Evolutionary conservation across 495 filamentous ascomycete species (phyloP), one percentile per base, ranked within the genome.

Genomic region (Viridothelium virens): DNA sequence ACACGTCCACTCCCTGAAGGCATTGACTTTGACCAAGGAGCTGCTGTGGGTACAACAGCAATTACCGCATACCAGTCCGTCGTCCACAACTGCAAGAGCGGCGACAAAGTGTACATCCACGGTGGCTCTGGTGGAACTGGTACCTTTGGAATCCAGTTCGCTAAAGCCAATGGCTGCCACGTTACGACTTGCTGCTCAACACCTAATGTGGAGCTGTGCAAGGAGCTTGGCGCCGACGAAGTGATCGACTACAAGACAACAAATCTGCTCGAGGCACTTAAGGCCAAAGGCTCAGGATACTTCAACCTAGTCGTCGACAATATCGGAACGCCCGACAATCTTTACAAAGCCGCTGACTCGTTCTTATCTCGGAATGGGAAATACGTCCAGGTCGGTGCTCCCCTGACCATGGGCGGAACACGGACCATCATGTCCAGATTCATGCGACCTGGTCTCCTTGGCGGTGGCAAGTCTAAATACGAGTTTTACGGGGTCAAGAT

Each of bases 241-340:
- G 79, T 89, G 2, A 78, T 91, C 50, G 87, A 91, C 70, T 91
- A 91, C 70, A 85, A 81, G n/a, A 70, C 75, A 1, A 68, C 74
- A 16, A 76, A 86, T 72, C 76, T 89, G 1, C 68, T 81, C 48
- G 71, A 78, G 9, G 75, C 68, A 7, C 69, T 91, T 12, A 78
- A 78, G 71, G 70, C 71, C 2, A 76, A 79, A 47, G 85, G 84
- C 0, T 73, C 75, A 16, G 39, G 18, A 25, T 74, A 83, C 5
- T 91, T 84, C 74, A 72, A 79, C 65, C 78, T 84, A 41, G 78
- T 82, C 0, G 75, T 91, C 37, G 89, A 91, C 73, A 85, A 88
- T 75, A 80, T 87, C 25, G 85, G 83, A 0, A 50, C 68, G 10
- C 77, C 83, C 1, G 71, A 71, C 0, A 70, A 79, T 10, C 72